Evolutionary conservation across 2,329 filamentous ascomycete species (phyloP).

Genomic region (Colletotrichum musae): DNA sequence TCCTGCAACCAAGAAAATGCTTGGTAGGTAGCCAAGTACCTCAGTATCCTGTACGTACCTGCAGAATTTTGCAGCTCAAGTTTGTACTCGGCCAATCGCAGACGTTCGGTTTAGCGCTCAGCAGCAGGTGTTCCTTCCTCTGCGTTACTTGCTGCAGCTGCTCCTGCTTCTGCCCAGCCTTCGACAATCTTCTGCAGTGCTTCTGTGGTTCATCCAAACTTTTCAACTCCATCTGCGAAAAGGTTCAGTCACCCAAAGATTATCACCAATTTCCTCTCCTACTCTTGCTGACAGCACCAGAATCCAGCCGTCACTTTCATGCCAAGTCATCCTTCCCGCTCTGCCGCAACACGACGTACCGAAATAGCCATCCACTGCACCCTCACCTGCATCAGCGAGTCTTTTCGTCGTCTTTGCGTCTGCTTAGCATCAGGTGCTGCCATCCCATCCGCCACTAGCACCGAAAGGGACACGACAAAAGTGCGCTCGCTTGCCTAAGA

Average conservation of each 20-base stretch:
- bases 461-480: constrained; percentile 9
- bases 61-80: background rate
- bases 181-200: background rate
- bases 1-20: no score
- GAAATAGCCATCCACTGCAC: background rate
- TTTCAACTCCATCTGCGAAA: background rate
- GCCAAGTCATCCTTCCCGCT: constrained; percentile 20
- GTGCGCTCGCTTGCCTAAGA: constrained; percentile 3
- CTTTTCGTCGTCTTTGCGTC: background rate
- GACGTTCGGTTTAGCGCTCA: background rate
- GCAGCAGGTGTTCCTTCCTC: no score
- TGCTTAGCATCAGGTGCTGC: background rate
- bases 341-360: background rate
- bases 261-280: background rate
- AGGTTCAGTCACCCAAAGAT: background rate
- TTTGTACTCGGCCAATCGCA: background rate
- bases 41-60: background rate
- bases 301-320: background rate
- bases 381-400: background rate
- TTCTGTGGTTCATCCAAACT: background rate
- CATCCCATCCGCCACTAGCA: constrained; percentile 10
- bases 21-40: no score
- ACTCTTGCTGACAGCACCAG: background rate
- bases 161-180: background rate
- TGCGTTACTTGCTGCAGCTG: background rate